Conservation (phyloP, 2,329 filamentous ascomycete genomes). For the Calonectria honghensis region DNA sequence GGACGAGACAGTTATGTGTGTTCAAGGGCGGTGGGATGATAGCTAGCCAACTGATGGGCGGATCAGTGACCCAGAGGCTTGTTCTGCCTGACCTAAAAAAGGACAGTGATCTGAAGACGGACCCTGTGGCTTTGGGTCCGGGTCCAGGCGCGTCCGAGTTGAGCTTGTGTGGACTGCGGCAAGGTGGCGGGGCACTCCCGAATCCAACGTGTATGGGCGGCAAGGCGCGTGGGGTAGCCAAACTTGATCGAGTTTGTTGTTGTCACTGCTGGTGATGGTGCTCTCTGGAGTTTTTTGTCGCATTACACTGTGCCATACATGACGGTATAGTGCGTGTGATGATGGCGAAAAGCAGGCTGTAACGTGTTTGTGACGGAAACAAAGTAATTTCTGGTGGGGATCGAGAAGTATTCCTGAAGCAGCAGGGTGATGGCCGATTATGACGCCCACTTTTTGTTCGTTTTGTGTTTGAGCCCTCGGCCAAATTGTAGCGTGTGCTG, state of each 20-base stretch:
- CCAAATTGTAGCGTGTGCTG: slow-evolving; percentile 14
- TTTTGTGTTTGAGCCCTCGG: slow-evolving; percentile 7
- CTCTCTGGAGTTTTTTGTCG: background rate
- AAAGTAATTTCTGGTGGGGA: slow-evolving; percentile 18
- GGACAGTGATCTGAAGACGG: slow-evolving; percentile 26
- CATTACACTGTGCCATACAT: background rate
- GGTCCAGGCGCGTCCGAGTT: slow-evolving; percentile 4
- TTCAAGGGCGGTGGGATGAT: slow-evolving; percentile 20
- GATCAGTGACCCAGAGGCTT: slow-evolving; percentile 3
- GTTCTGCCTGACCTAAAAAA: slow-evolving; percentile 1
- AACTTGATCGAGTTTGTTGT: slow-evolving; percentile 11
- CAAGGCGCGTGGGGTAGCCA: slow-evolving; percentile 26
- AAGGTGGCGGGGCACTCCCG: slow-evolving; percentile 33
- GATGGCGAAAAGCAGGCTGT: background rate
- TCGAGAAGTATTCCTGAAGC: slow-evolving; percentile 22
- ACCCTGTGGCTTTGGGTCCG: slow-evolving; percentile 18
- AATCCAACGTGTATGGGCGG: slow-evolving; percentile 23
- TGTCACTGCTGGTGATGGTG: background rate
- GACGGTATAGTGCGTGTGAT: background rate
- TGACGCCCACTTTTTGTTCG: slow-evolving; percentile 16
- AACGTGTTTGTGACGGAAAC: background rate
- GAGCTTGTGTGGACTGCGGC: slow-evolving; percentile 31
- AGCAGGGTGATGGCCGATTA: slow-evolving; percentile 13
- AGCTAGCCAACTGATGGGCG: slow-evolving; percentile 12
- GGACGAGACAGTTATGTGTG: slow-evolving; percentile 30